Conservation (phyloP, 192 early-diverging fungal genomes). For the Coemansia reversa region DNA sequence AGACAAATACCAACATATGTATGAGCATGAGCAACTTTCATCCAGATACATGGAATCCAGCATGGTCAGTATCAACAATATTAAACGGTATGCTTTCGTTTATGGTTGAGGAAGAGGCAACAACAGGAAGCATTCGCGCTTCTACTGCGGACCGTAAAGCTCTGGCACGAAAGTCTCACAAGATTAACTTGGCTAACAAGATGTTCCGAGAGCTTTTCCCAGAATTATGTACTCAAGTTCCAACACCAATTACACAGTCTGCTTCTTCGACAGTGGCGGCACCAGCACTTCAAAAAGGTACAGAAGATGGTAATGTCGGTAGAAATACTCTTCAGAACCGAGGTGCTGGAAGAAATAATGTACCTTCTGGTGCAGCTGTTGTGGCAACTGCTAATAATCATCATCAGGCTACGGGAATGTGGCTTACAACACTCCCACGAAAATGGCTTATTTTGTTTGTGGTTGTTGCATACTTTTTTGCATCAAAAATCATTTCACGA, state of each 20-base stretch:
- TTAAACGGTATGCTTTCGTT: constrained; percentile 93
- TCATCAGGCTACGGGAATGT: constrained; percentile 15
- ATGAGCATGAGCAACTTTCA: constrained; percentile 97
- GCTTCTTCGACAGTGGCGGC: background rate
- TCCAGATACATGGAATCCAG: constrained; percentile 91
- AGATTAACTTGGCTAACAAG: constrained; percentile 72
- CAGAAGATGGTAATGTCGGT: background rate
- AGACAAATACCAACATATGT: constrained; percentile 88
- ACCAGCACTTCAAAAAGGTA: background rate
- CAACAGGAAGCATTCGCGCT: constrained; percentile 89
- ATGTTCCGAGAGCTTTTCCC: constrained; percentile 85
- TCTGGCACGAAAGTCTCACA: constrained; percentile 75
- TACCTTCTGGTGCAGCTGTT: background rate
- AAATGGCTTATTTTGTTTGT: constrained; percentile 50
- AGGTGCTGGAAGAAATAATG: background rate
- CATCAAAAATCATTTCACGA: constrained; percentile 39
- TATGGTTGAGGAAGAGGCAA: constrained; percentile 94
- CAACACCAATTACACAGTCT: constrained; percentile 11
- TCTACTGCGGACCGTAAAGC: constrained; percentile 73
- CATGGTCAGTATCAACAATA: constrained; percentile 96
- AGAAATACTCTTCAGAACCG: background rate
- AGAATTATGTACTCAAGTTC: constrained; percentile 66
- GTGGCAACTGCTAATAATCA: background rate
- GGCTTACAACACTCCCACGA: constrained; percentile 26
- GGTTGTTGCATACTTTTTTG: constrained; percentile 44